A percentile compares a stretch with the other conserved stretches of the same genome.
phyloP scores from a whole-genome alignment of 2,329 filamentous ascomycete species.

The Shiraia bambusicola region DNA sequence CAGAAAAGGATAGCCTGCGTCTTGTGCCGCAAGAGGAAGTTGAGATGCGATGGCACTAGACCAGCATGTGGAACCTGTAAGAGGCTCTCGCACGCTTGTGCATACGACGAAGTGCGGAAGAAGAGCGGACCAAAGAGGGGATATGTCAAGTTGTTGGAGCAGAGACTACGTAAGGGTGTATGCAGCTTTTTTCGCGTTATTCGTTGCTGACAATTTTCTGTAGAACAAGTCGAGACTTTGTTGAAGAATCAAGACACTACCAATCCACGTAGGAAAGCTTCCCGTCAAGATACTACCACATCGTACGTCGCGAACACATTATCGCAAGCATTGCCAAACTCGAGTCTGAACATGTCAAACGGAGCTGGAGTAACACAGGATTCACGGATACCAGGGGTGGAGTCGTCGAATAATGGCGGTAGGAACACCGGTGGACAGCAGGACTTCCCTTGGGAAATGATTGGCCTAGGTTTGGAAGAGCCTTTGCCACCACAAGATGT shows the following conservation, averaged over 20 bases:
- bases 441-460: slow-evolving; percentile 78
- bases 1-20: slow-evolving; percentile 92
- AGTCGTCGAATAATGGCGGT: slow-evolving; percentile 18
- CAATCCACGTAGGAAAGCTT: slow-evolving; percentile 31
- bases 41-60: slow-evolving; percentile 82
- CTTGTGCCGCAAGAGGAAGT: slow-evolving; percentile 87
- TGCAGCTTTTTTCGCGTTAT: slow-evolving; percentile 2
- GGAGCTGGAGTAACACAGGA: slow-evolving; percentile 5
- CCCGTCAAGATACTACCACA: slow-evolving; percentile 27
- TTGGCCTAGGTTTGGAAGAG: slow-evolving; percentile 79
- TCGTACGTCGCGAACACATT: slow-evolving; percentile 37
- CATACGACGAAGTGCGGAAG: slow-evolving; percentile 87
- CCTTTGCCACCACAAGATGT: slow-evolving; percentile 75
- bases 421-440: slow-evolving; percentile 19
- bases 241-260: slow-evolving; percentile 73
- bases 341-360: slow-evolving; percentile 16
- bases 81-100: slow-evolving; percentile 80
- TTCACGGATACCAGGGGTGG: slow-evolving; percentile 18
- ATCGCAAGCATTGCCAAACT: slow-evolving; percentile 25
- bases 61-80: slow-evolving; percentile 88
- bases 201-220: slow-evolving; percentile 14
- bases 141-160: slow-evolving; percentile 92
- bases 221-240: slow-evolving; percentile 90
- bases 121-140: slow-evolving; percentile 94
- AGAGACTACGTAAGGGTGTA: slow-evolving; percentile 73